phyloP scores from a whole-genome alignment of 2,329 filamentous ascomycete species.

The Colletotrichum sp. region DNA sequence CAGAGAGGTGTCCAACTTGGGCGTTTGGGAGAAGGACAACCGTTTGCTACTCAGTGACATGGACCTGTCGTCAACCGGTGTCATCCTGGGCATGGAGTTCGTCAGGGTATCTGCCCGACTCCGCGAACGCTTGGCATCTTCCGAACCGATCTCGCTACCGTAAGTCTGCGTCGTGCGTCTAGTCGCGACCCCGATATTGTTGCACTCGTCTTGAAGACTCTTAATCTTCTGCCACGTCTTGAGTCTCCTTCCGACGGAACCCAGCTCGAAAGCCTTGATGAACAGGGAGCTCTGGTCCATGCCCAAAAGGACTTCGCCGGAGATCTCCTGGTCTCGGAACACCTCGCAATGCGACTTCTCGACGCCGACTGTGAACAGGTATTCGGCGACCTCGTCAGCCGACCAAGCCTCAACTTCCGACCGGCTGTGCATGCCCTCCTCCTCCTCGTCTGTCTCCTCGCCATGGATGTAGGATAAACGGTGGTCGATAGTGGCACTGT shows the following conservation, averaged over 20 bases:
- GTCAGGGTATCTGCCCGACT: constrained; percentile 66
- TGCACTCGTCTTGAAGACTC: constrained; percentile 85
- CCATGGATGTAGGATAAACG: constrained; percentile 91
- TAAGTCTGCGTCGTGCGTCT: constrained; percentile 62
- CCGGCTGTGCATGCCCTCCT: constrained; percentile 70
- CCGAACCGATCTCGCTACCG: constrained; percentile 64
- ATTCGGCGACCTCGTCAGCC: constrained; percentile 83
- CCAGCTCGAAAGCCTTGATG: constrained; percentile 93
- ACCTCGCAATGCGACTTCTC: constrained; percentile 92
- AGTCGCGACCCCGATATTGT: constrained; percentile 48
- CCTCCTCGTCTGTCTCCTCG: constrained; percentile 94
- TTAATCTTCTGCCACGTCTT: constrained; percentile 99
- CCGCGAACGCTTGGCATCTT: constrained; percentile 54
- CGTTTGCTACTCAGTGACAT: constrained; percentile 53
- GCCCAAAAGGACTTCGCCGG: constrained; percentile 87
- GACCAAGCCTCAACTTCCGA: constrained; percentile 82
- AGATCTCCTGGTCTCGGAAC: constrained; percentile 94
- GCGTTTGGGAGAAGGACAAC: constrained; percentile 55
- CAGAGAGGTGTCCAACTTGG: constrained; percentile 51
- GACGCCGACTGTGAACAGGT: constrained; percentile 83
- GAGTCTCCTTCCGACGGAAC: constrained; percentile 84
- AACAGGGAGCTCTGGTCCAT: constrained; percentile 97
- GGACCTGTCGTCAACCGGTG: constrained; percentile 47
- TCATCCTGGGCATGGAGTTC: constrained; percentile 45
- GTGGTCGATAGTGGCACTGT: constrained; percentile 79